A percentile compares a stretch with the other conserved stretches of the same genome.
These are phyloP conservation scores for Elongisporangium anandrum DNA, from an alignment of 352 stramenopile species.

Conservation along the genomic window DNA sequence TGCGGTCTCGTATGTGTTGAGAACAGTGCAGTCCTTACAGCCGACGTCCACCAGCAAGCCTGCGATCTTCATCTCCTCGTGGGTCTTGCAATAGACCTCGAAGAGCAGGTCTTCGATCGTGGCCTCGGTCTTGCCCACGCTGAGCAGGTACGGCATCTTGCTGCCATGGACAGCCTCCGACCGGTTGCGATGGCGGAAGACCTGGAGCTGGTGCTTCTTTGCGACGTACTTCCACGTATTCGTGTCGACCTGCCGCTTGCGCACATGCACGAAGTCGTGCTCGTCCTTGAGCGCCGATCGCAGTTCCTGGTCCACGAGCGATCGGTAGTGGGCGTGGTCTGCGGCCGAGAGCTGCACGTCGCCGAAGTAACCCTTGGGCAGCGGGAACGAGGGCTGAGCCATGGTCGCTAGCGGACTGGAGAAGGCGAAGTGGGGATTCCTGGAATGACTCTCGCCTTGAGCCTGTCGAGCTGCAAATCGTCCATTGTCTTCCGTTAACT, in stretches of 20 bases:
- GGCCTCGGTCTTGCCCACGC: slow-evolving; percentile 15
- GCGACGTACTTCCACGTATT: slow-evolving; percentile 30
- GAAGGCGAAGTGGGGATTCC: neutral
- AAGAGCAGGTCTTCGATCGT: slow-evolving; percentile 44
- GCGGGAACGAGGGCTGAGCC: slow-evolving; percentile 12
- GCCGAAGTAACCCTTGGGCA: slow-evolving; percentile 28
- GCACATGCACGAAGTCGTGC: neutral
- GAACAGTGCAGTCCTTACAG: slow-evolving; percentile 33
- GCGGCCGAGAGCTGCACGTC: neutral
- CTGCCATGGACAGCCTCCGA: slow-evolving; percentile 3
- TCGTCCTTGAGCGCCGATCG: neutral
- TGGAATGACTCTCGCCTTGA: neutral
- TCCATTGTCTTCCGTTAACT: neutral
- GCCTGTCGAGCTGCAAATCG: neutral
- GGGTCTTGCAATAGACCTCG: slow-evolving; percentile 24
- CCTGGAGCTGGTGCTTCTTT: slow-evolving; percentile 25
- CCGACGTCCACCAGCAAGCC: slow-evolving; percentile 27
- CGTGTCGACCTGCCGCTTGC: slow-evolving; percentile 9
- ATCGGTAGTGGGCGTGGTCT: neutral
- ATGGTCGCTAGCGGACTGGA: neutral
- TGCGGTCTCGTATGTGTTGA: slow-evolving; percentile 25
- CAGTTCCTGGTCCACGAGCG: neutral
- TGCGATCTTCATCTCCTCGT: slow-evolving; percentile 30
- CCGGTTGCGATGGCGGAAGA: slow-evolving; percentile 12
- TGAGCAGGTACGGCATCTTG: slow-evolving; percentile 15